Base-by-base conservation (phyloP, 352 stramenopile species). In the Globisporangium canariense region DNA sequence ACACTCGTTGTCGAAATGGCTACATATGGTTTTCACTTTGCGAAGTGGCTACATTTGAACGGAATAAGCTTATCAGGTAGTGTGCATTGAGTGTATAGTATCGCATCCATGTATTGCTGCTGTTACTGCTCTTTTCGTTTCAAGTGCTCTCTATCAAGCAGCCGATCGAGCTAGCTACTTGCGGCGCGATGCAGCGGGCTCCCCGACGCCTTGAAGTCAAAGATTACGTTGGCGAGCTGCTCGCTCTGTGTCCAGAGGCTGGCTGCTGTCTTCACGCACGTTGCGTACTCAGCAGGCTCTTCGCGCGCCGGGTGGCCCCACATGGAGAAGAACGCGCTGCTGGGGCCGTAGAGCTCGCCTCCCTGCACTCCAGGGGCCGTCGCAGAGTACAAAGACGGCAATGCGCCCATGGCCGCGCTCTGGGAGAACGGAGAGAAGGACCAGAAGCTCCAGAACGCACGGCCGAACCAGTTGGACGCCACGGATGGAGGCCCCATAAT, bases 301-400 rank as follows among this genome's bases (percentile, higher is more conserved):
- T 70, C 60, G 18, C 20, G 45, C 25, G 60, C 25, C 20, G 66
- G 66, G 38, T 64, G 60, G 9, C 66, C 66, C 60, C 60, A 65
- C 51, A 71, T 67, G 43, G 13, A 10, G 32, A 60, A 60, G 43
- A 71, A 71, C 43, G 43, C 53, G 34, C 59, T 71, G 53, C 32
- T 69, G 4, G 71, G 72, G 0, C 74, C 75, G 32, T 69, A 78
- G 56, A 74, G 68, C 14, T 81, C 74, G 3, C 71, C 71, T 11
- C 64, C 53, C 0, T 61, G 50, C 3, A 78, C 69, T 4, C 60
- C 56, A 0, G 30, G 30, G 1, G 62, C 65, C 0, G 75, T 75
- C 4, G 78, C 71, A 16, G 76, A 71, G 54, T 76, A 85, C 53
- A 87, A 57, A 10, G 74, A 74, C 8, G 76, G 74, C 55, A 87